Conservation (phyloP, 2,329 filamentous ascomycete genomes). For the Cladosporium sp. region DNA sequence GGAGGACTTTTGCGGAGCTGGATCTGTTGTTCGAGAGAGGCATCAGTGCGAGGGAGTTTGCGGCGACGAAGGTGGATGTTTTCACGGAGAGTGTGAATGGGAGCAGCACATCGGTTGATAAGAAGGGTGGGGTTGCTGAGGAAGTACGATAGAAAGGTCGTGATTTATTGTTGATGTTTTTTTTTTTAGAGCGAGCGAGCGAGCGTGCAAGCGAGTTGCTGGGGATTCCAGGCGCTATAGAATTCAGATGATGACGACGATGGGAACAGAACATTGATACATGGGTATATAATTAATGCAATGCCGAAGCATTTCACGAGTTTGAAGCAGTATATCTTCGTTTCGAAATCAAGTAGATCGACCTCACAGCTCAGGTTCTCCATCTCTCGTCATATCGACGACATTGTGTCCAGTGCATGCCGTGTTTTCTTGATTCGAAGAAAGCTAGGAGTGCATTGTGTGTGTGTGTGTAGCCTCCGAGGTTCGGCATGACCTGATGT, state of each 20-base stretch:
- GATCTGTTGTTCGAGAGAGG: constrained; percentile 79
- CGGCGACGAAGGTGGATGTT: constrained; percentile 56
- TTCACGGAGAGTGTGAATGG: constrained; percentile 40
- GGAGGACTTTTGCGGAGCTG: constrained; percentile 81
- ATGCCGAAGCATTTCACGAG: background rate
- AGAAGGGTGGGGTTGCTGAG: constrained; percentile 1
- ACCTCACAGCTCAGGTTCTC: too few relatives aligned
- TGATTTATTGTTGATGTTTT: background rate
- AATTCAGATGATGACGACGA: background rate
- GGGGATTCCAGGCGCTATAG: background rate
- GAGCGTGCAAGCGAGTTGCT: background rate
- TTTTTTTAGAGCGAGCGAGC: background rate
- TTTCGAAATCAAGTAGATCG: background rate
- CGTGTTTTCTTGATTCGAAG: background rate
- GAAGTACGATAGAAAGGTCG: background rate
- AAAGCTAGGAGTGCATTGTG: background rate
- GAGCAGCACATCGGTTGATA: constrained; percentile 5
- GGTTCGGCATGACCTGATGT: background rate
- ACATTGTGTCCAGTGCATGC: background rate
- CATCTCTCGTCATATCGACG: background rate
- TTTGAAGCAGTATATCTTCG: background rate
- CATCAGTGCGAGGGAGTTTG: constrained; percentile 72
- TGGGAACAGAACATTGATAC: constrained; percentile 11
- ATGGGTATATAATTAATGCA: background rate
- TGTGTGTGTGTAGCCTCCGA: background rate